These are phyloP conservation scores for Talaromyces funiculosus DNA, from an alignment of 2,329 filamentous ascomycete species.

Conservation along the genomic window DNA sequence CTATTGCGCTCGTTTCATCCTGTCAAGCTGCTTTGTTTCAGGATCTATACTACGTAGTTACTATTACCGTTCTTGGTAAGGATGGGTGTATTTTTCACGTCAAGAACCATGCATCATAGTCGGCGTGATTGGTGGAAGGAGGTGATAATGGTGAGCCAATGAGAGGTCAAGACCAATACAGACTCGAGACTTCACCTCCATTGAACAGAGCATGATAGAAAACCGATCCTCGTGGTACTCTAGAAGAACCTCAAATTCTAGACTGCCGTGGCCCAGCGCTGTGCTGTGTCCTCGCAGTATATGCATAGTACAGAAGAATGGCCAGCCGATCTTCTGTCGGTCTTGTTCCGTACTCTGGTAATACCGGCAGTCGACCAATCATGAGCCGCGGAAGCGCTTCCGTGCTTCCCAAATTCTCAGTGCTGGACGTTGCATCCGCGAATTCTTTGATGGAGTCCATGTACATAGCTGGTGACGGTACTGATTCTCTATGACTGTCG, in stretches of 20 bases:
- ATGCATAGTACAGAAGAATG: neutral
- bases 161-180: neutral
- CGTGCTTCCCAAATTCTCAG: neutral
- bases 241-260: neutral
- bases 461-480: neutral
- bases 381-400: neutral
- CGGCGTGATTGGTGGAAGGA: neutral
- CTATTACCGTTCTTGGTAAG: neutral
- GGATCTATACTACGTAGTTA: neutral
- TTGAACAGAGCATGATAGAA: neutral
- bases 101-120: neutral
- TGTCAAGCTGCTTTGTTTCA: neutral
- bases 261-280: neutral
- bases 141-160: neutral
- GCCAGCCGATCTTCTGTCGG: neutral
- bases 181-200: neutral
- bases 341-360: neutral
- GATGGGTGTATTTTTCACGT: neutral
- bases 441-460: conserved; percentile 4
- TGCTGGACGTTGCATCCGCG: neutral
- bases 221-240: neutral
- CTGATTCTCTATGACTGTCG: neutral
- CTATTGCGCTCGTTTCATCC: neutral
- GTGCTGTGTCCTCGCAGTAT: too few species aligned
- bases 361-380: neutral